A percentile compares a stretch with the other conserved stretches of the same genome.
These are phyloP conservation scores for Calocybe indica DNA, from an alignment of 768 basidiomycete species.

Conservation along the genomic window DNA sequence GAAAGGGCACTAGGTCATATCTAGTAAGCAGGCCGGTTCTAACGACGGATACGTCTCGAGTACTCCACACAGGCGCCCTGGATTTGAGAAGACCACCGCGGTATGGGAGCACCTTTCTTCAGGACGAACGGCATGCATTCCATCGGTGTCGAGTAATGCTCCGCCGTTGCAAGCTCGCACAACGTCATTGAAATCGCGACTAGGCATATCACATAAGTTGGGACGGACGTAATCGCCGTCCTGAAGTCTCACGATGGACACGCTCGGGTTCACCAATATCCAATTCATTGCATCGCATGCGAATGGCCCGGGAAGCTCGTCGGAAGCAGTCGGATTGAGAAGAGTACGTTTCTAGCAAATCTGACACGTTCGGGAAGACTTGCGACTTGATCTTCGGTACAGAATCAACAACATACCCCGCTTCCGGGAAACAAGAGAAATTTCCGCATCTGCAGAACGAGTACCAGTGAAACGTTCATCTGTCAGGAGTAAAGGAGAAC, in stretches of 20 bases:
- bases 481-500: too few relatives aligned
- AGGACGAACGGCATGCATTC: constrained; percentile 46
- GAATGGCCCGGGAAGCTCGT: constrained; percentile 41
- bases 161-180: constrained; percentile 74
- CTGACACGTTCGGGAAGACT: background rate
- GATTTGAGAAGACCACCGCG: constrained; percentile 1
- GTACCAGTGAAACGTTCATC: too few relatives aligned
- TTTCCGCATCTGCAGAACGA: constrained; percentile 3
- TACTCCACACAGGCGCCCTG: constrained; percentile 52
- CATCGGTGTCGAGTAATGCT: constrained; percentile 58
- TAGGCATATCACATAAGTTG: constrained; percentile 16
- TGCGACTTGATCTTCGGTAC: background rate
- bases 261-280: constrained; percentile 57
- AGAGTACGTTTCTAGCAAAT: constrained; percentile 30
- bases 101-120: constrained; percentile 11
- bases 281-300: constrained; percentile 44
- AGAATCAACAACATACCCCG: constrained; percentile 7
- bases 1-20: constrained; percentile 50
- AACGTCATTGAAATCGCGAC: constrained; percentile 75
- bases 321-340: constrained; percentile 62
- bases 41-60: background rate
- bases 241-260: constrained; percentile 40
- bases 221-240: background rate
- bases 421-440: constrained; percentile 5
- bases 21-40: background rate